phyloP scores from a whole-genome alignment of 2,329 filamentous ascomycete species.

The Plectosphaerella cucumerina region DNA sequence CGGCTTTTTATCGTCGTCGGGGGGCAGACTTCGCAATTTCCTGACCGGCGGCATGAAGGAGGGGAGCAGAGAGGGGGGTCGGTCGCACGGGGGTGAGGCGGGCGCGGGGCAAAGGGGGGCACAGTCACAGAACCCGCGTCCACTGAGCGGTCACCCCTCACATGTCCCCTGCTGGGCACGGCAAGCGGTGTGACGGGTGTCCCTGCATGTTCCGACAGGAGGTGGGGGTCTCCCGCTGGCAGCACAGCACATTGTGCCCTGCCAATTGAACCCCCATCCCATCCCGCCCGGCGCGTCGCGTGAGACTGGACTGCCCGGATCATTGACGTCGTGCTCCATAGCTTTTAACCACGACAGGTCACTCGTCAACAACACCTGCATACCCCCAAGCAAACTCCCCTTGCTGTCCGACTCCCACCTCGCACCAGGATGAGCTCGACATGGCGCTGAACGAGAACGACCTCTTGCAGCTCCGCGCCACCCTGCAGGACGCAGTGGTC shows the following conservation, averaged over 20 bases:
- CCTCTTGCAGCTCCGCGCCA: constrained; percentile 61
- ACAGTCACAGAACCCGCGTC: not conserved
- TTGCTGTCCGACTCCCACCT: not conserved
- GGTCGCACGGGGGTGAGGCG: not conserved
- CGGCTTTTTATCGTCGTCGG: constrained; percentile 4
- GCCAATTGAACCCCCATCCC: not conserved
- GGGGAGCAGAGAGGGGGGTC: no score
- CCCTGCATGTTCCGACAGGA: not conserved
- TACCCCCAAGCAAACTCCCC: not conserved
- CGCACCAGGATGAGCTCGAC: constrained; percentile 10
- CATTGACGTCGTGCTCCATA: not conserved
- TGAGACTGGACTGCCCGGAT: not conserved
- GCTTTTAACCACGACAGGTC: constrained; percentile 2
- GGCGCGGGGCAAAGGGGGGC: not conserved
- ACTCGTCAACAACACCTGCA: constrained; percentile 1
- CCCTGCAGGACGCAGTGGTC: constrained; percentile 79
- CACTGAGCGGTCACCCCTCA: not conserved
- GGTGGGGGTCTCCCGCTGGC: not conserved
- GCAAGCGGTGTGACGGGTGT: not conserved
- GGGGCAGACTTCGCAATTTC: constrained; percentile 1
- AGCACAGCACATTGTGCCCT: not conserved
- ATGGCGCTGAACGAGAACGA: constrained; percentile 56
- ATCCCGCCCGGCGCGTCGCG: not conserved
- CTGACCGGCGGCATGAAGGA: not conserved
- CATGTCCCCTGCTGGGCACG: not conserved